Evolutionary conservation across 257 asterid species (phyloP), one percentile per base, ranked within the genome.

Genomic region (Verbascum thapsus): DNA sequence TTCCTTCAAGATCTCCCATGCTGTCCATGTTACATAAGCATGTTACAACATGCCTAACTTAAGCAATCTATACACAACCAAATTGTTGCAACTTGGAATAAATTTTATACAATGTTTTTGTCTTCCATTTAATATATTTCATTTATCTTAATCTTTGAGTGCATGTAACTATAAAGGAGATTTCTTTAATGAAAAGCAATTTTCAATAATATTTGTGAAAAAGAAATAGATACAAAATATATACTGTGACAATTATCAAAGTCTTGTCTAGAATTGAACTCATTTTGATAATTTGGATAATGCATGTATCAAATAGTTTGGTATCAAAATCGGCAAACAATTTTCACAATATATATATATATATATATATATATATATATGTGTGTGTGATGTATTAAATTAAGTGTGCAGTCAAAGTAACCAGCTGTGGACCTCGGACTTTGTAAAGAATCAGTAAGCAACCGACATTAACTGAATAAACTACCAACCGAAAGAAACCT

Each of bases 401-500:
- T 10, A n/a, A 1, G n/a, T 42, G 6, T n/a, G n/a, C n/a, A n/a
- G n/a, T n/a, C n/a, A n/a, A n/a, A n/a, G n/a, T n/a, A n/a, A n/a
- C n/a, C n/a, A n/a, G n/a, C n/a, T n/a, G 23, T 60, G 69, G 15
- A 74, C 75, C 76, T 74, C 53, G 70, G 75, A 13, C 15, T 55
- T 39, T 49, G 57, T 65, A 53, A 71, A 68, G 53, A 51, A 69
- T 45, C 44, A 58, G 55, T 62, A 69, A 64, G 6, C 63, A 79
- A 76, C 88, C 75, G 72, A 78, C 88, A 74, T 41, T 76, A 86
- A 83, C 92, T 66, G 85, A 84, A 84, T 76, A 82, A 87, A 78
- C 95, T 80, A 68, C 84, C 90, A 74, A 84, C 78, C 53, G 78
- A 56, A 73, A 69, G 32, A 58, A 68, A 64, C 53, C 60, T n/a